These are phyloP conservation scores for Elaeis guineensis DNA, from an alignment of 176 grass and related monocot genomes.

Conservation along the genomic window DNA sequence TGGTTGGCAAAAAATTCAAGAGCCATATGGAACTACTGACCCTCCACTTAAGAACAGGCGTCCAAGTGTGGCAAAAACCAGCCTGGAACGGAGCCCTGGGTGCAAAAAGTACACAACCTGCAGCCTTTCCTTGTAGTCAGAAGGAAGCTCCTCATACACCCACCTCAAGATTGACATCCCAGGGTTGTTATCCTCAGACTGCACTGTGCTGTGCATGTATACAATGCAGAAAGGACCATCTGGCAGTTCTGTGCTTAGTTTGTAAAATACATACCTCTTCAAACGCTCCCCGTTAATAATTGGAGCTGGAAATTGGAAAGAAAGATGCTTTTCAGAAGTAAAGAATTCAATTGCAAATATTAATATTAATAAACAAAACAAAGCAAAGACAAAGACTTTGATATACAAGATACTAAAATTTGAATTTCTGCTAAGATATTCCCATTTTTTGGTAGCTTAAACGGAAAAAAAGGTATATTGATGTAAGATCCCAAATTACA, in stretches of 20 bases:
- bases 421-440: too few relatives aligned
- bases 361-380: too few relatives aligned
- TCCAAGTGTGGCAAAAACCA: constrained; percentile 75
- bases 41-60: constrained; percentile 78
- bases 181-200: constrained; percentile 93
- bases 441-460: too few relatives aligned
- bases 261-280: constrained; percentile 73
- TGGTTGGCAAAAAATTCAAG: background rate
- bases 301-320: constrained; percentile 41
- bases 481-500: too few relatives aligned
- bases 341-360: too few relatives aligned
- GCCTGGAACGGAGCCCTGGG: constrained; percentile 61
- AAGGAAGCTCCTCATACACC: constrained; percentile 78
- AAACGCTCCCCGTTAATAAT: constrained; percentile 60
- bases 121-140: constrained; percentile 74
- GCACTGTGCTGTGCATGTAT: constrained; percentile 82
- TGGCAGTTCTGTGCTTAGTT: constrained; percentile 47
- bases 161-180: constrained; percentile 81
- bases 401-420: too few relatives aligned
- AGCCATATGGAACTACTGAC: constrained; percentile 30
- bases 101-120: constrained; percentile 80
- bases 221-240: constrained; percentile 73
- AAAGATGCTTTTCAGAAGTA: too few relatives aligned
- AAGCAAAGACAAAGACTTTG: too few relatives aligned
- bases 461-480: too few relatives aligned